These are phyloP conservation scores for Luffa acutangula DNA, from an alignment of 306 rosid species.

Conservation along the genomic window DNA sequence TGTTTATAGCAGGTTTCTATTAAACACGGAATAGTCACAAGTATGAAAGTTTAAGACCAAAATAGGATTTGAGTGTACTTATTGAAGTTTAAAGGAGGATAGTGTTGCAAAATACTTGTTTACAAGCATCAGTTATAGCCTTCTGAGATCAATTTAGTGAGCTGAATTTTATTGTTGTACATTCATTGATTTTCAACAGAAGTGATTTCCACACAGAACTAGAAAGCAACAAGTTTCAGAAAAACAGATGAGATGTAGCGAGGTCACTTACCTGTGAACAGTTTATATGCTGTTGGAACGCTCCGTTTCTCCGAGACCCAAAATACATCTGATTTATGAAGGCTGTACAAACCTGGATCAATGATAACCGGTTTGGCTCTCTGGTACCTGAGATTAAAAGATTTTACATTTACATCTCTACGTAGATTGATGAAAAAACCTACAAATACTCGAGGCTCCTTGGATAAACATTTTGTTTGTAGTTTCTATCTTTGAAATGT, in stretches of 20 bases:
- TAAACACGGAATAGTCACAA: background rate
- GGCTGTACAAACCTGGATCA: slow-evolving; percentile 66
- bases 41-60: background rate
- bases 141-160: background rate
- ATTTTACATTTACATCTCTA: background rate
- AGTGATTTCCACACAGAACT: background rate
- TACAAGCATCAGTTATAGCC: background rate
- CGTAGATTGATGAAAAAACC: background rate
- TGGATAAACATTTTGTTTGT: background rate
- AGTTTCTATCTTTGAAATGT: background rate
- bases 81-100: background rate
- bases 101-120: background rate
- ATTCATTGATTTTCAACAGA: background rate
- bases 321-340: slow-evolving; percentile 55
- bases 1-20: background rate
- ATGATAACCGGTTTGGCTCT: slow-evolving; percentile 73
- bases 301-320: slow-evolving; percentile 59
- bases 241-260: background rate
- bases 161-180: background rate
- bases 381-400: slow-evolving; percentile 34
- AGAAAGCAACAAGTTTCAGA: background rate
- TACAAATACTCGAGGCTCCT: background rate
- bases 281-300: slow-evolving; percentile 61
- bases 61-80: background rate
- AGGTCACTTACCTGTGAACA: slow-evolving; percentile 47